phyloP scores from a whole-genome alignment of 441 rosid species.

The Populus hybrid region DNA sequence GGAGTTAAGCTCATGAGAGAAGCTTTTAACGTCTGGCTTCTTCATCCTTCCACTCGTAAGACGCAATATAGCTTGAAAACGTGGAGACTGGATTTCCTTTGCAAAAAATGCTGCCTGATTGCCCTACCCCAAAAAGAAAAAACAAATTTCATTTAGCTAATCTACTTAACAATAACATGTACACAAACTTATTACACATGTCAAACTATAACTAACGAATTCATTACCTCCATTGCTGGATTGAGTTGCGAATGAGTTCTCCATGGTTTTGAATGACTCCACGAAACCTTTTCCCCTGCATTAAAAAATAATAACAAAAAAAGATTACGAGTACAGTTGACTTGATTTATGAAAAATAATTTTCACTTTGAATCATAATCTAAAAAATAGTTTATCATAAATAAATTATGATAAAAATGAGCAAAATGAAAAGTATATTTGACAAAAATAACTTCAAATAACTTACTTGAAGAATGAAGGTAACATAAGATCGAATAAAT shows the following conservation, averaged over 20 bases:
- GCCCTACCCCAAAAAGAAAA: constrained; percentile 34
- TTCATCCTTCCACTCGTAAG: constrained; percentile 88
- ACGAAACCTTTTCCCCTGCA: constrained; percentile 55
- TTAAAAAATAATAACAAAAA: background rate
- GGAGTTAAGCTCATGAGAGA: constrained; percentile 97
- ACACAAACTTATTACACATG: background rate
- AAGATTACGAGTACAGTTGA: too few relatives aligned
- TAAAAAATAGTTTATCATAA: too few relatives aligned
- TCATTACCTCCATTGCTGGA: constrained; percentile 65
- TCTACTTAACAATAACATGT: background rate
- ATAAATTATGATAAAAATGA: too few relatives aligned
- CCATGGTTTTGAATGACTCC: constrained; percentile 70
- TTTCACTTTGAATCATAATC: too few relatives aligned
- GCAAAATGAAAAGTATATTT: too few relatives aligned
- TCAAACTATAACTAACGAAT: constrained; percentile 1
- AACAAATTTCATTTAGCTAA: background rate
- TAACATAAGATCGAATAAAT: too few relatives aligned
- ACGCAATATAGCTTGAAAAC: constrained; percentile 83
- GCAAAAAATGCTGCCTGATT: constrained; percentile 55
- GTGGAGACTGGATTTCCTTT: constrained; percentile 84
- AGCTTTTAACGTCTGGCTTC: constrained; percentile 87
- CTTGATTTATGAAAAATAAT: too few relatives aligned
- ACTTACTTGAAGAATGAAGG: too few relatives aligned
- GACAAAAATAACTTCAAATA: too few relatives aligned
- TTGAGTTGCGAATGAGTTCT: constrained; percentile 40